Percentiles rank a stretch among this genome's conserved stretches.
Conservation (phyloP, 768 basidiomycete species). For the Candolleomyces efflorescens region DNA sequence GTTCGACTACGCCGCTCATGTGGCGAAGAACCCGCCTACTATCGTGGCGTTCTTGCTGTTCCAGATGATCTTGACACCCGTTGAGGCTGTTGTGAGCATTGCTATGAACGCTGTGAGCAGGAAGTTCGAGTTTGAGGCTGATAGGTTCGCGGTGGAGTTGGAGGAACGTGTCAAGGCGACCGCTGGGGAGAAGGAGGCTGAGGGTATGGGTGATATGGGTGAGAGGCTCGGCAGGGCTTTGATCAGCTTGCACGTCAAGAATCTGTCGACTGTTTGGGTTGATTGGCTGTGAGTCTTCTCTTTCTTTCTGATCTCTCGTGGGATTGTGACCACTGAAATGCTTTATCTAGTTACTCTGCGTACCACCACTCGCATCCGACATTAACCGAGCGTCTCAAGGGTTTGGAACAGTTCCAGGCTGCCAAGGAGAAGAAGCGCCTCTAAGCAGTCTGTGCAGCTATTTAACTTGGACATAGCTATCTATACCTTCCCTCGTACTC, state of each 20-base stretch:
- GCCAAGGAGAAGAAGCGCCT: slow-evolving; percentile 37
- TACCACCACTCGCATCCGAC: slow-evolving; percentile 98
- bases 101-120: slow-evolving; percentile 80
- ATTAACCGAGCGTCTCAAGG: slow-evolving; percentile 82
- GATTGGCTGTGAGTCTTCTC: slow-evolving; percentile 72
- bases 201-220: slow-evolving; percentile 74
- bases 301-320: slow-evolving; percentile 4
- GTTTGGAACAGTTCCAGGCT: slow-evolving; percentile 64
- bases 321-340: neutral
- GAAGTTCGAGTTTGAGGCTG: slow-evolving; percentile 90
- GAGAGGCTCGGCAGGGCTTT: slow-evolving; percentile 80
- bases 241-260: slow-evolving; percentile 85
- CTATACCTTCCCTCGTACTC: neutral
- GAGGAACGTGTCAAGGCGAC: slow-evolving; percentile 45
- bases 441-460: neutral
- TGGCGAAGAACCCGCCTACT: slow-evolving; percentile 68
- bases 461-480: too few relatives aligned
- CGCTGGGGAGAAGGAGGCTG: slow-evolving; percentile 20
- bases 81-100: slow-evolving; percentile 70
- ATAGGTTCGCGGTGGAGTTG: slow-evolving; percentile 78
- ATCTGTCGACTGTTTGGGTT: slow-evolving; percentile 90
- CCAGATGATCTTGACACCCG: slow-evolving; percentile 83
- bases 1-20: slow-evolving; percentile 70
- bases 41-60: slow-evolving; percentile 85
- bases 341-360: slow-evolving; percentile 68